phyloP scores from a whole-genome alignment of 495 filamentous ascomycete genomes.

The Aspergillus baeticus region DNA sequence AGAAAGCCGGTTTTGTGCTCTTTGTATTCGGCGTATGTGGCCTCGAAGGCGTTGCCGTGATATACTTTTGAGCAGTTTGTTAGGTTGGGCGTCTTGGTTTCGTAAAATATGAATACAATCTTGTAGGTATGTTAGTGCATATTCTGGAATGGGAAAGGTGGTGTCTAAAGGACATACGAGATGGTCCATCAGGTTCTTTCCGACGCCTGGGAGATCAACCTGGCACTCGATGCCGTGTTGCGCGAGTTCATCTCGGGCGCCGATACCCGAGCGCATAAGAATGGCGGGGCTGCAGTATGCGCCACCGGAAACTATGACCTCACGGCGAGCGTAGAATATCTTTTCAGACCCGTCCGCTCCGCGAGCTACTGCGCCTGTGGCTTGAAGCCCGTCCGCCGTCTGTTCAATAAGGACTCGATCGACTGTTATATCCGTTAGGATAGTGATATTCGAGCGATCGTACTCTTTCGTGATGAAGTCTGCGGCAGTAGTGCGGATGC shows the following conservation, averaged over 20 bases:
- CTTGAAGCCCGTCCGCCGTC: conserved; percentile 17
- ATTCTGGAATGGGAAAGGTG: background rate
- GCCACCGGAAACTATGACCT: conserved; percentile 54
- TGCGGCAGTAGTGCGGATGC: conserved; percentile 45
- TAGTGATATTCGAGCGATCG: conserved; percentile 33
- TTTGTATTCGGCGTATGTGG: conserved; percentile 46
- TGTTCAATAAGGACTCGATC: conserved; percentile 32
- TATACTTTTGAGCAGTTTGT: conserved; percentile 43
- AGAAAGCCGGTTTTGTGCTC: conserved; percentile 50
- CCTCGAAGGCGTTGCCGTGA: conserved; percentile 35
- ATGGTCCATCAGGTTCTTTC: conserved; percentile 56
- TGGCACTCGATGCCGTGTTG: conserved; percentile 47
- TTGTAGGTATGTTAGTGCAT: background rate
- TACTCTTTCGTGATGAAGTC: conserved; percentile 46
- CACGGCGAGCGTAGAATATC: conserved; percentile 33
- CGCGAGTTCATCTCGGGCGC: conserved; percentile 45
- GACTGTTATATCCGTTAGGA: conserved; percentile 38
- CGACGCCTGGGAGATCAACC: conserved; percentile 52
- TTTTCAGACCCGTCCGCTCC: conserved; percentile 27
- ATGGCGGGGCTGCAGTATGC: conserved; percentile 58
- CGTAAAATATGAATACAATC: conserved; percentile 50
- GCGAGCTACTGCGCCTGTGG: conserved; percentile 27
- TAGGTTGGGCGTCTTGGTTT: conserved; percentile 40
- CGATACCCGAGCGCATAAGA: conserved; percentile 55
- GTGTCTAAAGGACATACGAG: conserved; percentile 22